Conservation (phyloP, 257 asterid species). For the Marsdenia floribunda region DNA sequence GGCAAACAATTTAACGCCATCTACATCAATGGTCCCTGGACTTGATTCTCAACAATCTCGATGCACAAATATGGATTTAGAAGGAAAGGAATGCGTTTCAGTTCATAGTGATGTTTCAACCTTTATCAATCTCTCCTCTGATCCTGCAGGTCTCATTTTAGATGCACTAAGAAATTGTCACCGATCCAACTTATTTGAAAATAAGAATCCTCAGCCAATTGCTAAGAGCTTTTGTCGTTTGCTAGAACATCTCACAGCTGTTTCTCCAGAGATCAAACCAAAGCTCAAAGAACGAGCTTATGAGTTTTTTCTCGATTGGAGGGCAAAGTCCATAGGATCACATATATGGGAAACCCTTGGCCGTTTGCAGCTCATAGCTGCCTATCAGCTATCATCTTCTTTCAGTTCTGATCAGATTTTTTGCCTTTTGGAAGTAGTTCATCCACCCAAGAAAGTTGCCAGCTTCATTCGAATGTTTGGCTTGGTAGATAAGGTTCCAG, state of each 20-base stretch:
- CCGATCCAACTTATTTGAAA: background rate
- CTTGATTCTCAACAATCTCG: conserved; percentile 8
- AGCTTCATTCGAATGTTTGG: conserved; percentile 7
- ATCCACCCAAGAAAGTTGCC: conserved; percentile 1
- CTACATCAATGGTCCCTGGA: background rate
- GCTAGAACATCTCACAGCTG: conserved; percentile 15
- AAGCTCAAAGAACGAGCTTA: conserved; percentile 1
- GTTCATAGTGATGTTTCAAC: conserved; percentile 6
- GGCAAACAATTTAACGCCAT: background rate
- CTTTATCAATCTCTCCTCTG: conserved; percentile 5
- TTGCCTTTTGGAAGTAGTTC: conserved; percentile 12
- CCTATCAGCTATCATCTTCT: background rate
- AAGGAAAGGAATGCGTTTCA: background rate
- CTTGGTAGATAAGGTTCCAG: conserved; percentile 13
- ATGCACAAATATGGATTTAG: conserved; percentile 10
- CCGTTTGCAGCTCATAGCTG: conserved; percentile 17
- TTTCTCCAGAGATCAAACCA: conserved; percentile 12
- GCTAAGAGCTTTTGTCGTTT: conserved; percentile 9
- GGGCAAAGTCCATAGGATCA: background rate
- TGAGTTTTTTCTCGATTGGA: conserved; percentile 13
- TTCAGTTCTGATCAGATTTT: conserved; percentile 6
- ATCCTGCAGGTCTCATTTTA: conserved; percentile 15
- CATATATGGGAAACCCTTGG: background rate
- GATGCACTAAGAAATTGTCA: conserved; percentile 11
- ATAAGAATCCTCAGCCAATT: background rate